Conservation (phyloP, 108 stramenopile genomes). For the Cyclotella atomus region DNA sequence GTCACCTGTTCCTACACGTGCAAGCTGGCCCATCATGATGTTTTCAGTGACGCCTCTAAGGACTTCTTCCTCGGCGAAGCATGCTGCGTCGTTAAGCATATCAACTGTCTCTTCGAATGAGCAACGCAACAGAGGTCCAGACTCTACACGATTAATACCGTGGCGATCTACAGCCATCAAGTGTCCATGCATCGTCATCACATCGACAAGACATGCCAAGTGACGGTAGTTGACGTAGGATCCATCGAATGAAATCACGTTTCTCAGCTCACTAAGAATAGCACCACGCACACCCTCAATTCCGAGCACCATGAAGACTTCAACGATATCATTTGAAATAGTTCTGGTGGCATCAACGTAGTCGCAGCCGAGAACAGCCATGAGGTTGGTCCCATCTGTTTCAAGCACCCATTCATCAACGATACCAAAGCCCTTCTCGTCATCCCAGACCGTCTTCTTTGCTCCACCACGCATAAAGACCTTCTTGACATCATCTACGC, state of each 20-base stretch:
- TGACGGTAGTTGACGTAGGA: conserved; percentile 99
- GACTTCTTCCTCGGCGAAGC: conserved; percentile 93
- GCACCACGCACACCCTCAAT: conserved; percentile 96
- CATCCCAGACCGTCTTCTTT: conserved; percentile 86
- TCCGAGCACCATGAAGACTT: conserved; percentile 94
- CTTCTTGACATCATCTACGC: conserved; percentile 93
- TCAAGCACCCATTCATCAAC: conserved; percentile 95
- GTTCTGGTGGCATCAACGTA: conserved; percentile 94
- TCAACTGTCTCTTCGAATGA: conserved; percentile 99
- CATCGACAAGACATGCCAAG: conserved; percentile 95
- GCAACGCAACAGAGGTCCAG: conserved; percentile 93
- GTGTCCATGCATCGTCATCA: conserved; percentile 98
- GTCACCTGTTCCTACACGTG: conserved; percentile 92
- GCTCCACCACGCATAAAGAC: conserved; percentile 93
- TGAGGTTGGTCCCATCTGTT: conserved; percentile 97
- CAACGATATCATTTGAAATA: conserved; percentile 95
- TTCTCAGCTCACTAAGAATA: conserved; percentile 82
- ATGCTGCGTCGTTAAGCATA: conserved; percentile 97
- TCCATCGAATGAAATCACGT: conserved; percentile 95
- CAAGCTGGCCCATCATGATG: conserved; percentile 98
- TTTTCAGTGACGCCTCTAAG: conserved; percentile 97
- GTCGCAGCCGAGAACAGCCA: conserved; percentile 92
- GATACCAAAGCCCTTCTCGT: conserved; percentile 83
- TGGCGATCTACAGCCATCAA: conserved; percentile 98
- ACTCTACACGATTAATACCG: conserved; percentile 98